Evolutionary conservation across 495 filamentous ascomycete genomes (phyloP).

Genomic region (Penicillium salamii): DNA sequence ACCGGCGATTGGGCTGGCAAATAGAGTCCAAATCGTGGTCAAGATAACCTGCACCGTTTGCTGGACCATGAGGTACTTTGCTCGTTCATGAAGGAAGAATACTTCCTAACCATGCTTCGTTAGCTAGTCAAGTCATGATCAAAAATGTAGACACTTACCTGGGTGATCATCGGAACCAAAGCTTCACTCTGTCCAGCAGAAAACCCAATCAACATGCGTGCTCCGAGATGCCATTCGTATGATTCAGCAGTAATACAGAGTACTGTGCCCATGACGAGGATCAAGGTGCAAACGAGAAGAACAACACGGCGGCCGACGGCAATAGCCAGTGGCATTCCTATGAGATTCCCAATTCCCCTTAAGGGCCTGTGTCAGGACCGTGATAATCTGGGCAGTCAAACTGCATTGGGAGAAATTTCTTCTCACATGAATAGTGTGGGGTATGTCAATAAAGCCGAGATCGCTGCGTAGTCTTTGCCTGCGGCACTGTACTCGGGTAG

Average conservation of each 20-base stretch:
- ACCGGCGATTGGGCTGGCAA: constrained; percentile 32
- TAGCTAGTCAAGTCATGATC: too few relatives aligned
- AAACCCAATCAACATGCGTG: constrained; percentile 29
- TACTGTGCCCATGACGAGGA: constrained; percentile 22
- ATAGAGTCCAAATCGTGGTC: constrained; percentile 27
- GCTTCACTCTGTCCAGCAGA: constrained; percentile 34
- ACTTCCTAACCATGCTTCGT: constrained; percentile 29
- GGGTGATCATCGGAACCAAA: constrained; percentile 39
- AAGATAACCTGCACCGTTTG: constrained; percentile 29
- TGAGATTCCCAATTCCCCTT: constrained; percentile 38
- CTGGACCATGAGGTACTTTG: constrained; percentile 32
- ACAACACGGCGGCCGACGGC: constrained; percentile 38
- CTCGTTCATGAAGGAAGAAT: constrained; percentile 35
- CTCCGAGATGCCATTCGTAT: constrained; percentile 28
- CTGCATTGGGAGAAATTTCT: neutral
- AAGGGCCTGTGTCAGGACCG: constrained; percentile 10
- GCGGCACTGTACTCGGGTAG: too few relatives aligned
- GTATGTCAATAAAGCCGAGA: constrained; percentile 1
- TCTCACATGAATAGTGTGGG: constrained; percentile 7
- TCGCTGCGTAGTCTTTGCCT: too few relatives aligned
- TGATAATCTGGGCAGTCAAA: neutral
- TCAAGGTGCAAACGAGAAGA: constrained; percentile 26
- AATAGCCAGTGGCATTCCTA: constrained; percentile 41
- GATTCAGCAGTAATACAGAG: constrained; percentile 18
- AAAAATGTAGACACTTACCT: constrained; percentile 16